Evolutionary conservation across 2,329 filamentous ascomycete species (phyloP).

Genomic region (Fusarium praegraminearum): DNA sequence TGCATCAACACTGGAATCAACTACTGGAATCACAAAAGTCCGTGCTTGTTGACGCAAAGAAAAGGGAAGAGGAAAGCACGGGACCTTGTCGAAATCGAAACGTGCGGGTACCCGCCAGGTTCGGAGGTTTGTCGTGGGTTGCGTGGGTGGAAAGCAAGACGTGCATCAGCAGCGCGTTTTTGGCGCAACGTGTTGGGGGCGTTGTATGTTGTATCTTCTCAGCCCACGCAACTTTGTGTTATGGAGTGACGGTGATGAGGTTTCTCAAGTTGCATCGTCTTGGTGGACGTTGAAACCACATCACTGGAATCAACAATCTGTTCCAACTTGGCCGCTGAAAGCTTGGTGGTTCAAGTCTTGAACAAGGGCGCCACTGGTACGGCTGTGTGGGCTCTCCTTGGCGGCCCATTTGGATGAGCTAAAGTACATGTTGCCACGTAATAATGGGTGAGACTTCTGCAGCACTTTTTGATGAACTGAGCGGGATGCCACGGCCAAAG

Average conservation of each 20-base stretch:
- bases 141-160: constrained; percentile 23
- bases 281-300: constrained; percentile 10
- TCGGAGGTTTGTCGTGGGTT: constrained; percentile 41
- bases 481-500: constrained; percentile 11
- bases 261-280: constrained; percentile 12
- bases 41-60: constrained; percentile 35
- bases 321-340: constrained; percentile 10
- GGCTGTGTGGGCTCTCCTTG: constrained; percentile 42
- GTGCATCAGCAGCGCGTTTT: constrained; percentile 26
- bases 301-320: constrained; percentile 6
- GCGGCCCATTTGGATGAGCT: constrained; percentile 47
- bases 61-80: constrained; percentile 26
- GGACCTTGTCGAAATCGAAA: constrained; percentile 38
- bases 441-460: constrained; percentile 44
- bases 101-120: constrained; percentile 36
- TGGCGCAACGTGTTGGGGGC: constrained; percentile 1
- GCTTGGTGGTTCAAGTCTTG: constrained; percentile 28
- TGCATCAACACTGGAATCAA: background rate
- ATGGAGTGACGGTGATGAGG: constrained; percentile 1
- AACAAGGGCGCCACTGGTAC: constrained; percentile 40
- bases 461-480: constrained; percentile 16
- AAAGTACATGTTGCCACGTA: constrained; percentile 47
- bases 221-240: background rate
- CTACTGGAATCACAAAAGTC: constrained; percentile 35
- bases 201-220: background rate